phyloP scores from a whole-genome alignment of 129 eudicot genomes.

The Artemisia annua region DNA sequence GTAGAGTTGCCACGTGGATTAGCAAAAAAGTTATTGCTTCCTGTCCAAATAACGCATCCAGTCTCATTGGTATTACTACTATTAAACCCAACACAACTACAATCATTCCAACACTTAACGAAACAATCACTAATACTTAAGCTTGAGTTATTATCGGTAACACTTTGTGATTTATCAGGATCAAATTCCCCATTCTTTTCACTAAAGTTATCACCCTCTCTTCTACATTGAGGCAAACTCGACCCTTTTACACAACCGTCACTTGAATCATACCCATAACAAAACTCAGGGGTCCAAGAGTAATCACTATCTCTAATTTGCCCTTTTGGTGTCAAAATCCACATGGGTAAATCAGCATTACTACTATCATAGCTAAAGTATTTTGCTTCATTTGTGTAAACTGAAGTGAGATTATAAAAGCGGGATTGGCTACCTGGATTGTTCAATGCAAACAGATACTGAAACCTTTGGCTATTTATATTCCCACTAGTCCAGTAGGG shows the following conservation, averaged over 20 bases:
- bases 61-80: slow-evolving; percentile 14
- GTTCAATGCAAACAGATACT: not conserved
- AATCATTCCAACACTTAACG: slow-evolving; percentile 46
- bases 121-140: slow-evolving; percentile 49
- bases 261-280: slow-evolving; percentile 27
- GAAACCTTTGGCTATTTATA: slow-evolving; percentile 8
- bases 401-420: slow-evolving; percentile 26
- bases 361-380: slow-evolving; percentile 16
- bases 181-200: slow-evolving; percentile 12
- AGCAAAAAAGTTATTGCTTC: not conserved
- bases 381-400: slow-evolving; percentile 26
- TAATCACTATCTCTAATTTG: not conserved
- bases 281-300: slow-evolving; percentile 21
- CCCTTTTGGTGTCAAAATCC: slow-evolving; percentile 27
- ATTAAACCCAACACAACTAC: slow-evolving; percentile 43
- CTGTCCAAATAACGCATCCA: slow-evolving; percentile 29
- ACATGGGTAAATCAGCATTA: not conserved
- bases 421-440: not conserved
- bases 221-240: slow-evolving; percentile 29
- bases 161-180: not conserved
- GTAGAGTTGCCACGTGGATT: slow-evolving; percentile 20
- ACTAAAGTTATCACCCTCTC: slow-evolving; percentile 3
- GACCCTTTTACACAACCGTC: slow-evolving; percentile 26
- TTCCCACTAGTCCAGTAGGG: slow-evolving; percentile 30
- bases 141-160: slow-evolving; percentile 22